These are phyloP conservation scores for Chrysoporthe austroafricana DNA, from an alignment of 2,329 filamentous ascomycete species.

Conservation along the genomic window DNA sequence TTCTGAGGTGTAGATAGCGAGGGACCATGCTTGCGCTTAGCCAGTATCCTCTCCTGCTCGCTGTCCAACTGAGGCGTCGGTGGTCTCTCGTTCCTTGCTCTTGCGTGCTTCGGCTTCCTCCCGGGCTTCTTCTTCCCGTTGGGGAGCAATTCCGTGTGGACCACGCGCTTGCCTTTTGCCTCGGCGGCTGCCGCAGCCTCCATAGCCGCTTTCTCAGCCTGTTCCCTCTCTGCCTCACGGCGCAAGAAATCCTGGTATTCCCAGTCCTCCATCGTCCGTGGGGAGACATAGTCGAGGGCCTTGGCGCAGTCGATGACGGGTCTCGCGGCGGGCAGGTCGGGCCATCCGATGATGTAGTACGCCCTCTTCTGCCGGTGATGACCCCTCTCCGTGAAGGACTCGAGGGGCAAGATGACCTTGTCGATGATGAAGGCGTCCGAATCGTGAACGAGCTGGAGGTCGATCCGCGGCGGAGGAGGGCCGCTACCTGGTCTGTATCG, in stretches of 20 bases:
- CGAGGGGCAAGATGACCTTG: conserved; percentile 50
- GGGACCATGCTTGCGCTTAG: conserved; percentile 38
- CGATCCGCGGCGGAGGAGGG: conserved; percentile 51
- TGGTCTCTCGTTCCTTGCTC: background rate
- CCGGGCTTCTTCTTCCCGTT: conserved; percentile 24
- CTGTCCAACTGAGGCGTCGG: conserved; percentile 24
- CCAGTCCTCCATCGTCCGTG: conserved; percentile 59
- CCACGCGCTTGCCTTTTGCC: background rate
- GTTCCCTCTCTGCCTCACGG: conserved; percentile 44
- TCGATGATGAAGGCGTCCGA: conserved; percentile 61
- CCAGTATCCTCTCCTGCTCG: conserved; percentile 36
- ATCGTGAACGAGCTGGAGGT: conserved; percentile 53
- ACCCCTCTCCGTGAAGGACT: conserved; percentile 31
- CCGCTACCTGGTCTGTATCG: conserved; percentile 52
- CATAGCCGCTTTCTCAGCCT: conserved; percentile 33
- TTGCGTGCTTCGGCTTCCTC: conserved; percentile 24
- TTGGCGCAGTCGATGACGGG: conserved; percentile 50
- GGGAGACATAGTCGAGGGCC: conserved; percentile 63
- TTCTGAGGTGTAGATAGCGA: conserved; percentile 48
- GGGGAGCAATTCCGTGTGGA: background rate
- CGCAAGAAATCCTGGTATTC: conserved; percentile 52
- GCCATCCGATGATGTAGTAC: conserved; percentile 60
- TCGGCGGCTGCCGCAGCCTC: background rate
- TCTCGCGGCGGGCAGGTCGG: conserved; percentile 53
- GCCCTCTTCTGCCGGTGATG: conserved; percentile 46